Percentiles rank a stretch among this genome's conserved stretches.
Evolutionary conservation across 2,329 filamentous ascomycete genomes (phyloP).

Genomic region (Setomelanomma holmii): DNA sequence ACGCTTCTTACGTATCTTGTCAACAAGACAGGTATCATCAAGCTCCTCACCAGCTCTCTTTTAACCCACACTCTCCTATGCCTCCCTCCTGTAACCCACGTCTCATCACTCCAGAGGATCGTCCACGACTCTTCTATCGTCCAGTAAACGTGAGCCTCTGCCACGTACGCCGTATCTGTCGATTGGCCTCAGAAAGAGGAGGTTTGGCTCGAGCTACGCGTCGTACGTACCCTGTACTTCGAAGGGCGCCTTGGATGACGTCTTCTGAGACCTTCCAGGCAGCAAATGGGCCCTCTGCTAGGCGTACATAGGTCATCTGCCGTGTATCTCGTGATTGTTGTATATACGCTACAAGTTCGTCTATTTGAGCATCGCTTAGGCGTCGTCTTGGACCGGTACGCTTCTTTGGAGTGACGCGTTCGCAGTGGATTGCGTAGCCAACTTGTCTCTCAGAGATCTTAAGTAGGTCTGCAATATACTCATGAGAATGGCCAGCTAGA

Average conservation of each 20-base stretch:
- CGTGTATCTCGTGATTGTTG: background rate
- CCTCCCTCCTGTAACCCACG: slow-evolving; percentile 8
- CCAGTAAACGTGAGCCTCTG: slow-evolving; percentile 7
- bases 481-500: slow-evolving; percentile 1
- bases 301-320: slow-evolving; percentile 3
- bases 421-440: slow-evolving; percentile 1
- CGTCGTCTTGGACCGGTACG: background rate
- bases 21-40: slow-evolving; percentile 6
- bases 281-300: background rate
- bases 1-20: slow-evolving; percentile 3
- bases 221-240: background rate
- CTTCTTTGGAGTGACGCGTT: slow-evolving; percentile 1
- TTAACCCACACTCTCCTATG: slow-evolving; percentile 8
- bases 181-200: slow-evolving; percentile 2
- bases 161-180: slow-evolving; percentile 1
- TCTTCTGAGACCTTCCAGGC: slow-evolving; percentile 3
- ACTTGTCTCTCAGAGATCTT: slow-evolving; percentile 2
- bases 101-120: slow-evolving; percentile 12
- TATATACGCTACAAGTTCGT: slow-evolving; percentile 1
- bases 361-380: slow-evolving; percentile 1
- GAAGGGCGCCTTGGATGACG: background rate
- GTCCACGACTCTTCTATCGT: background rate
- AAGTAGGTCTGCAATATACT: background rate
- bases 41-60: slow-evolving; percentile 5
- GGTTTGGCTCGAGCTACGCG: slow-evolving; percentile 5